Percentiles rank a stretch among this genome's conserved stretches.
Conservation (phyloP, 2,329 filamentous ascomycete genomes). For the Monilinia laxa region DNA sequence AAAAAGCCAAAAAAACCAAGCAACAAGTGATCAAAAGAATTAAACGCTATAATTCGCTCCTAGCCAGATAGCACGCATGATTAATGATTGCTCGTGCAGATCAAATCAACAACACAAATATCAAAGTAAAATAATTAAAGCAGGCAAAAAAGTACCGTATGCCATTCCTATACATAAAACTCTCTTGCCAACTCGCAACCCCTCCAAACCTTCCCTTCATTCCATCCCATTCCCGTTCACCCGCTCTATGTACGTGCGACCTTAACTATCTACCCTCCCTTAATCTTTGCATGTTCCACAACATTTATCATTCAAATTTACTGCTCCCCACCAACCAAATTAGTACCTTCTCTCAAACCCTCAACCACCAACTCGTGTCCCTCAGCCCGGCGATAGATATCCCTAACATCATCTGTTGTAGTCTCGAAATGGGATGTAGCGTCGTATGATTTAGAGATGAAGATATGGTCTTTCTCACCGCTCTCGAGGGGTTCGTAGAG, state of each 20-base stretch:
- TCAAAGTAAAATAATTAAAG: conserved; percentile 1
- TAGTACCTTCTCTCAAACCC: conserved; percentile 65
- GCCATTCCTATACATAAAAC: conserved; percentile 17
- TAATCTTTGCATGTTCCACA: not conserved
- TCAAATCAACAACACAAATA: conserved; percentile 12
- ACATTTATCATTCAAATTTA: conserved; percentile 40
- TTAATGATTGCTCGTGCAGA: not conserved
- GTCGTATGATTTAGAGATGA: conserved; percentile 98
- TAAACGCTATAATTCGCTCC: not conserved
- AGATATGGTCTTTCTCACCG: conserved; percentile 85
- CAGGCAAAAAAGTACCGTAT: conserved; percentile 19
- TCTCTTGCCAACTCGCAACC: conserved; percentile 1
- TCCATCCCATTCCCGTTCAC: not conserved
- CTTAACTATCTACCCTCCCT: conserved; percentile 3
- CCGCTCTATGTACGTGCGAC: conserved; percentile 9
- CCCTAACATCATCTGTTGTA: conserved; percentile 82
- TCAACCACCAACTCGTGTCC: conserved; percentile 66
- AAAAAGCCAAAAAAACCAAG: not conserved
- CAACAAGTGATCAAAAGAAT: not conserved
- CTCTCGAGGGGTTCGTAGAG: conserved; percentile 87
- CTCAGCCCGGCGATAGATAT: conserved; percentile 80
- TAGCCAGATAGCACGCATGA: not conserved
- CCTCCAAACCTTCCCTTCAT: not conserved
- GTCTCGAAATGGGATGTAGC: conserved; percentile 98
- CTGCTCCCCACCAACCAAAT: conserved; percentile 64